phyloP scores from a whole-genome alignment of 1,284 basidiomycete species.

The Meripilus lineatus region DNA sequence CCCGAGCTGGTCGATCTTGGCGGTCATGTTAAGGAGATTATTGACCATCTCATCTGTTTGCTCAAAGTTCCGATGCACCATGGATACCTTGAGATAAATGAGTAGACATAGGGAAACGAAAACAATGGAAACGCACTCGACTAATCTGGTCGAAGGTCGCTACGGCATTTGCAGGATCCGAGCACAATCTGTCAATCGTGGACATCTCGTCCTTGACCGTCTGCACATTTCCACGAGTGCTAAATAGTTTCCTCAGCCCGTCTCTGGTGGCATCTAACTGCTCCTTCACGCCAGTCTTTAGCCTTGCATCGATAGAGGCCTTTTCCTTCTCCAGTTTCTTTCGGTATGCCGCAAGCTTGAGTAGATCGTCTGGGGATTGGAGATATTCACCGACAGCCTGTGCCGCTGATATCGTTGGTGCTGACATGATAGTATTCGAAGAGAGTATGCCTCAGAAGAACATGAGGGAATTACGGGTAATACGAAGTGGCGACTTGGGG shows the following conservation, averaged over 20 bases:
- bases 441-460: too few relatives aligned
- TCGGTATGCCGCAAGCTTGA: constrained; percentile 84
- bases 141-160: constrained; percentile 91
- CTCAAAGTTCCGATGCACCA: constrained; percentile 93
- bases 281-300: constrained; percentile 91
- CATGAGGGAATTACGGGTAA: too few relatives aligned
- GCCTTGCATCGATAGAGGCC: constrained; percentile 88
- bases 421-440: constrained; percentile 27
- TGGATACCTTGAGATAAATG: constrained; percentile 68
- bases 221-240: constrained; percentile 81
- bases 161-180: constrained; percentile 68
- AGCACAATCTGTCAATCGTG: constrained; percentile 76
- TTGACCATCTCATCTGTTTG: constrained; percentile 95
- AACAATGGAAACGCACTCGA: constrained; percentile 51
- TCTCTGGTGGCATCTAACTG: constrained; percentile 91
- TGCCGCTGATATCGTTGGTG: constrained; percentile 59
- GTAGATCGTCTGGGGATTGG: constrained; percentile 90
- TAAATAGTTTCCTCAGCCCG: constrained; percentile 82
- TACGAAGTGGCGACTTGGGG: too few relatives aligned
- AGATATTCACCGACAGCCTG: constrained; percentile 84
- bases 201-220: constrained; percentile 91
- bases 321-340: constrained; percentile 98
- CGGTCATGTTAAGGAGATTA: constrained; percentile 86
- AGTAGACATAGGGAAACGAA: background rate
- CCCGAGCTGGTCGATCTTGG: constrained; percentile 77